Evolutionary conservation across 768 basidiomycete species (phyloP).

Genomic region (Mycena haematopus): DNA sequence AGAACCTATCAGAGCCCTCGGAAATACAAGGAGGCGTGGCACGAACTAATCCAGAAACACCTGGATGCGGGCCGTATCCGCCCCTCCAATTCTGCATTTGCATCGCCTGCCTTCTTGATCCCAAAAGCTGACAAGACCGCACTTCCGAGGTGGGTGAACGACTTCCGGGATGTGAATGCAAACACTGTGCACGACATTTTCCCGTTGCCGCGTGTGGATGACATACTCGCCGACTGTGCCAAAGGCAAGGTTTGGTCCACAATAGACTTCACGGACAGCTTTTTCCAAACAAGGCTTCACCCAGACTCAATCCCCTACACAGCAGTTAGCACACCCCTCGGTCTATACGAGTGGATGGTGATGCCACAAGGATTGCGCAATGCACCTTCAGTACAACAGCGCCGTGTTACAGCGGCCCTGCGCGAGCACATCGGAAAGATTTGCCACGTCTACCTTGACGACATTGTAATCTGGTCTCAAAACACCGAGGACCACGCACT

Average conservation of each 20-base stretch:
- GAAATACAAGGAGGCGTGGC: slow-evolving; percentile 41
- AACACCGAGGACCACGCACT: slow-evolving; percentile 39
- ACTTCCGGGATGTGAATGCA: slow-evolving; percentile 35
- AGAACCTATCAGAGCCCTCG: slow-evolving; percentile 36
- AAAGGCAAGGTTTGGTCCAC: slow-evolving; percentile 44
- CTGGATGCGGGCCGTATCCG: slow-evolving; percentile 37
- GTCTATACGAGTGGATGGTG: slow-evolving; percentile 47
- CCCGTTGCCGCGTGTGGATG: slow-evolving; percentile 36
- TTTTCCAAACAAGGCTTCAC: slow-evolving; percentile 42
- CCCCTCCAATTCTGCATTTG: slow-evolving; percentile 32
- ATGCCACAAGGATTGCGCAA: slow-evolving; percentile 49
- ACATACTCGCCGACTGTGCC: slow-evolving; percentile 41
- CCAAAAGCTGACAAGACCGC: slow-evolving; percentile 37
- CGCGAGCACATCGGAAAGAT: slow-evolving; percentile 42
- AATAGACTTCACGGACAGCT: slow-evolving; percentile 50
- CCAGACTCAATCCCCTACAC: slow-evolving; percentile 38
- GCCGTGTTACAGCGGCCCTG: slow-evolving; percentile 41
- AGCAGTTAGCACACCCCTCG: slow-evolving; percentile 43
- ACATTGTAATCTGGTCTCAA: slow-evolving; percentile 55
- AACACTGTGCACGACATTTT: slow-evolving; percentile 33
- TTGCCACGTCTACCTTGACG: slow-evolving; percentile 52
- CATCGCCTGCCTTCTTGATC: slow-evolving; percentile 41
- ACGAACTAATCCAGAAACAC: slow-evolving; percentile 36
- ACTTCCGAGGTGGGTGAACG: slow-evolving; percentile 36
- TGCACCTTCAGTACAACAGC: slow-evolving; percentile 42